These are phyloP conservation scores for Trametes gibbosa DNA, from an alignment of 768 basidiomycete genomes.

Conservation along the genomic window DNA sequence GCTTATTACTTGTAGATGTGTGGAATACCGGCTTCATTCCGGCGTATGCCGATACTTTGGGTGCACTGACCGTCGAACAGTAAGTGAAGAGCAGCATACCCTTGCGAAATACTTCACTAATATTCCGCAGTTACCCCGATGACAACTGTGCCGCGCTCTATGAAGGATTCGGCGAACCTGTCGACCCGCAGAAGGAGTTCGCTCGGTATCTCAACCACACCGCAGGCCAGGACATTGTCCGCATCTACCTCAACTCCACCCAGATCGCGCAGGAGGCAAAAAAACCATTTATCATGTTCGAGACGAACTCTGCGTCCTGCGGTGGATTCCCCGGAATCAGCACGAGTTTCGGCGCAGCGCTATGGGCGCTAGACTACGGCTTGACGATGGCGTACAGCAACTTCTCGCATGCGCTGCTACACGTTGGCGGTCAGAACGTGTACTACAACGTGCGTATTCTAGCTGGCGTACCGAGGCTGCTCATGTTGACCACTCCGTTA, in stretches of 20 bases:
- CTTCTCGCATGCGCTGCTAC: slow-evolving; percentile 47
- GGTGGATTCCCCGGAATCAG: slow-evolving; percentile 52
- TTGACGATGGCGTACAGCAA: slow-evolving; percentile 48
- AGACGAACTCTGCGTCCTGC: slow-evolving; percentile 53
- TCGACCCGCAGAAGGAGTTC: slow-evolving; percentile 40
- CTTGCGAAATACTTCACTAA: neutral
- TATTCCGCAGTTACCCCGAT: slow-evolving; percentile 33
- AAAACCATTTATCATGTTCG: slow-evolving; percentile 50
- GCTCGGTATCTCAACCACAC: slow-evolving; percentile 45
- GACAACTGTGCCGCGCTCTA: slow-evolving; percentile 34
- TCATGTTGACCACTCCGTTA: neutral
- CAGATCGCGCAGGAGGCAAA: slow-evolving; percentile 30
- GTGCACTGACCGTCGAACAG: slow-evolving; percentile 41
- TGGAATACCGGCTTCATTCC: slow-evolving; percentile 33
- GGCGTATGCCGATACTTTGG: slow-evolving; percentile 32
- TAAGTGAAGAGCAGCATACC: slow-evolving; percentile 17
- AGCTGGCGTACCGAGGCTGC: neutral
- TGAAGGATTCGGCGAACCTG: slow-evolving; percentile 23
- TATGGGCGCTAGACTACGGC: slow-evolving; percentile 52
- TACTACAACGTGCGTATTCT: slow-evolving; percentile 47
- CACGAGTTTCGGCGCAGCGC: slow-evolving; percentile 46
- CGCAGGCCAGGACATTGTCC: slow-evolving; percentile 33
- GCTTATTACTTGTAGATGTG: slow-evolving; percentile 17
- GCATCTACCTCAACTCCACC: slow-evolving; percentile 37
- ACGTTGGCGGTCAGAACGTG: slow-evolving; percentile 46